Conservation (phyloP, 139 green algal species). For the Tetradesmus lagerheimii region DNA sequence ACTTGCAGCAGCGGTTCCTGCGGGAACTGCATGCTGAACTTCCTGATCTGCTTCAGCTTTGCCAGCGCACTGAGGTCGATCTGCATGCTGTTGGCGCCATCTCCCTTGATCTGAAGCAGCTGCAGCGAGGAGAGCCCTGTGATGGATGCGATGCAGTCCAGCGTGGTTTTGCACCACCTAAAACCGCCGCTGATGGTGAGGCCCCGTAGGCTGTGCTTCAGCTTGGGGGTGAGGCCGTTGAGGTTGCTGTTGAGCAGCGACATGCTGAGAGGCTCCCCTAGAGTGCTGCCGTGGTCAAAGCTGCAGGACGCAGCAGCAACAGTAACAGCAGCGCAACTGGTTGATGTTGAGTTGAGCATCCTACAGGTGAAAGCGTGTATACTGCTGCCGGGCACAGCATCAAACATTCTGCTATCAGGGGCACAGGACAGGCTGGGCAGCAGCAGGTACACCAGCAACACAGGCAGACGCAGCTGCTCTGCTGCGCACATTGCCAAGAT, state of each 20-base stretch:
- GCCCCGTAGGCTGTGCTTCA: neutral
- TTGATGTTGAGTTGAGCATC: too few relatives aligned
- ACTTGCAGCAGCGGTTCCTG: neutral
- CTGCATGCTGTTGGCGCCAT: neutral
- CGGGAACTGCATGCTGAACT: neutral
- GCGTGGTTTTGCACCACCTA: neutral
- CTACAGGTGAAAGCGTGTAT: too few relatives aligned
- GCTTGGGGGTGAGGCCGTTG: neutral
- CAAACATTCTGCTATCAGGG: too few relatives aligned
- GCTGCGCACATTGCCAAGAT: too few relatives aligned
- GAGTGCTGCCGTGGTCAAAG: neutral
- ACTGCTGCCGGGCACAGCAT: too few relatives aligned
- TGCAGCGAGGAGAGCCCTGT: conserved; percentile 8
- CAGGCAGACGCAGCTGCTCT: too few relatives aligned
- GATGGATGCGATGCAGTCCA: neutral
- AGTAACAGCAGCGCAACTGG: neutral
- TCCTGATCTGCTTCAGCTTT: neutral
- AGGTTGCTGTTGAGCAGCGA: neutral
- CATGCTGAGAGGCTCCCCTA: neutral
- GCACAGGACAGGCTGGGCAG: too few relatives aligned
- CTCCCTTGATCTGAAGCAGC: neutral
- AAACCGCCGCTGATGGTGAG: neutral
- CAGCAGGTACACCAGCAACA: too few relatives aligned
- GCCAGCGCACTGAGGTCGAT: conserved; percentile 2
- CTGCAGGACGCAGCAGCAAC: neutral